A percentile compares a stretch with the other conserved stretches of the same genome.
Conservation (phyloP, 192 early-diverging fungal genomes). For the Coemansia sp. region DNA sequence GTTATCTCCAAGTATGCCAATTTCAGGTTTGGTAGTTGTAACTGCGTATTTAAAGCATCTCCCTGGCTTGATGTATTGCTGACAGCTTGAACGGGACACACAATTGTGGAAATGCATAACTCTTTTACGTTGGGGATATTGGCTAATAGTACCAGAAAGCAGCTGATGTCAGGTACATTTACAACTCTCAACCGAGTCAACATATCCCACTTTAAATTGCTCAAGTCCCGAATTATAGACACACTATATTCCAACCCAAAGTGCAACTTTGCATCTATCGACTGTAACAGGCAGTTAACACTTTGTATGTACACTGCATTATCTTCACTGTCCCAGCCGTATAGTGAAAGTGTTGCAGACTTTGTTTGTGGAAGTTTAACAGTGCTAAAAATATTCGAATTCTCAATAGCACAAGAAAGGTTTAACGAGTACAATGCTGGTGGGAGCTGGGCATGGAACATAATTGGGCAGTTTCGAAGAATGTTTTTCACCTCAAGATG, state of each 20-base stretch:
- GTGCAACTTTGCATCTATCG: background rate
- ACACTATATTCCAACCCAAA: background rate
- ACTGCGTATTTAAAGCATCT: background rate
- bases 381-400: background rate
- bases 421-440: background rate
- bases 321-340: background rate
- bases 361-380: background rate
- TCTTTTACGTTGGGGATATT: background rate
- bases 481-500: background rate
- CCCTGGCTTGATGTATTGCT: background rate
- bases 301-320: background rate
- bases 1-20: background rate
- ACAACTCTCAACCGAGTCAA: background rate
- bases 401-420: background rate
- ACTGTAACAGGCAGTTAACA: background rate
- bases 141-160: background rate
- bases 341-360: background rate
- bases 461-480: constrained; percentile 5
- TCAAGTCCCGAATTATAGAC: background rate
- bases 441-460: background rate
- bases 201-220: background rate
- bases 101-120: background rate
- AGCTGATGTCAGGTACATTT: background rate
- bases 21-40: background rate
- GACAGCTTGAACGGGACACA: background rate